These are phyloP conservation scores for Arthrobotrys conoides DNA, from an alignment of 2,329 filamentous ascomycete species.

Conservation along the genomic window DNA sequence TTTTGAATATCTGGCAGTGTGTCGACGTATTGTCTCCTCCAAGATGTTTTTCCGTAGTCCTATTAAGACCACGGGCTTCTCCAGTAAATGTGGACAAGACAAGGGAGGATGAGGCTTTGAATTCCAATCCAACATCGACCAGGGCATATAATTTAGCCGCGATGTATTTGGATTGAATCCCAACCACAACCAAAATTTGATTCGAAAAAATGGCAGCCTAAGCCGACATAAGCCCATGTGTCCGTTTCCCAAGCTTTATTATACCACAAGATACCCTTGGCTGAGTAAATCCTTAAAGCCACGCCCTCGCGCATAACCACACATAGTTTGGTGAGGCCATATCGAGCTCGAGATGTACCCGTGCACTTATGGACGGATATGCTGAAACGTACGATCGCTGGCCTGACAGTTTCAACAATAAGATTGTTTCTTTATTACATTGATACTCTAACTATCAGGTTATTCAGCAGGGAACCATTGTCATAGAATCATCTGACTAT, in stretches of 20 bases:
- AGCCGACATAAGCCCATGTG: neutral
- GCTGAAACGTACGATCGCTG: neutral
- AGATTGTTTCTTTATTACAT: neutral
- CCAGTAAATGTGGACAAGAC: neutral
- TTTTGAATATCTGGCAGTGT: neutral
- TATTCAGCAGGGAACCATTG: neutral
- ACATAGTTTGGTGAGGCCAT: neutral
- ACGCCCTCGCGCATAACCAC: neutral
- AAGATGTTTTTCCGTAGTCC: neutral
- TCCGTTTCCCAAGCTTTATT: neutral
- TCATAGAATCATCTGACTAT: slow-evolving; percentile 15
- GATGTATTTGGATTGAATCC: slow-evolving; percentile 4
- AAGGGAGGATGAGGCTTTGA: neutral
- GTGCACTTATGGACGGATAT: neutral
- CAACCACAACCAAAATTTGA: neutral
- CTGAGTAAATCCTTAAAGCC: neutral
- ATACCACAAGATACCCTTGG: neutral
- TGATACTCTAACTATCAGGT: neutral
- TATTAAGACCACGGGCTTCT: slow-evolving; percentile 1
- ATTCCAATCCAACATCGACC: neutral
- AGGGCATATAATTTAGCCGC: slow-evolving; percentile 24
- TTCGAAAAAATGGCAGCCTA: slow-evolving; percentile 11
- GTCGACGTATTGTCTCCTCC: neutral
- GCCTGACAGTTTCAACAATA: neutral
- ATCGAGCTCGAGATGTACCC: neutral